Evolutionary conservation across 179 eudicot genomes (phyloP).

Genomic region (Beta macrorhiza): DNA sequence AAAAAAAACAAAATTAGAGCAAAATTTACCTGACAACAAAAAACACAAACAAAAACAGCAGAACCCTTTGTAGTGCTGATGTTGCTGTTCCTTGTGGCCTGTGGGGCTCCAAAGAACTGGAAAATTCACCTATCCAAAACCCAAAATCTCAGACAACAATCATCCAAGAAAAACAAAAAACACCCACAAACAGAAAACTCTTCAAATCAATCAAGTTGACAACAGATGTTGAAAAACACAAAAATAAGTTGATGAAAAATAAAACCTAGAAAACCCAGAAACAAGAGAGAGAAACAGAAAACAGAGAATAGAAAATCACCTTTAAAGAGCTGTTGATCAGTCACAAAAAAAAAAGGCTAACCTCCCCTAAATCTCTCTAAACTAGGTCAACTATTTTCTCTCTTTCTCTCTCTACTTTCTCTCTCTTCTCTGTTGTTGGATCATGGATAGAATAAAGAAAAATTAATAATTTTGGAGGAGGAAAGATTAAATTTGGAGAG

Average conservation of each 20-base stretch:
- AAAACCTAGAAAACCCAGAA: constrained; percentile 1
- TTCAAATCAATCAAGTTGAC: neutral
- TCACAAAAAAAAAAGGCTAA: neutral
- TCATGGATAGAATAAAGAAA: constrained; percentile 8
- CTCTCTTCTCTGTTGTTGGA: constrained; percentile 21
- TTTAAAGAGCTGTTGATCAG: constrained; percentile 17
- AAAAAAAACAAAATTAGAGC: constrained; percentile 8
- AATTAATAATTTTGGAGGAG: neutral
- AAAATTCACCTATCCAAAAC: neutral
- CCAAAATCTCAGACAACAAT: constrained; percentile 14
- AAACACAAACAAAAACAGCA: constrained; percentile 7
- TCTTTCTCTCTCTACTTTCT: constrained; percentile 21
- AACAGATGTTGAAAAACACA: neutral
- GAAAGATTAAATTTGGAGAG: neutral
- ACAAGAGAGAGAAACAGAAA: constrained; percentile 12
- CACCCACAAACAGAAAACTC: neutral
- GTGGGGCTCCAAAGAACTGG: constrained; percentile 10
- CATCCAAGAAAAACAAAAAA: neutral
- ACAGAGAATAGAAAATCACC: neutral
- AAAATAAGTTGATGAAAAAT: neutral
- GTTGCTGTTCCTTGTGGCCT: neutral
- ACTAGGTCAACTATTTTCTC: constrained; percentile 36
- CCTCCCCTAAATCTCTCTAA: constrained; percentile 15
- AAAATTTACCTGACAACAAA: constrained; percentile 29
- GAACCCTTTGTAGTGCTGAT: constrained; percentile 9